Base-by-base conservation (phyloP, 1,139 yeast species). In the Protomyces gravidus region DNA sequence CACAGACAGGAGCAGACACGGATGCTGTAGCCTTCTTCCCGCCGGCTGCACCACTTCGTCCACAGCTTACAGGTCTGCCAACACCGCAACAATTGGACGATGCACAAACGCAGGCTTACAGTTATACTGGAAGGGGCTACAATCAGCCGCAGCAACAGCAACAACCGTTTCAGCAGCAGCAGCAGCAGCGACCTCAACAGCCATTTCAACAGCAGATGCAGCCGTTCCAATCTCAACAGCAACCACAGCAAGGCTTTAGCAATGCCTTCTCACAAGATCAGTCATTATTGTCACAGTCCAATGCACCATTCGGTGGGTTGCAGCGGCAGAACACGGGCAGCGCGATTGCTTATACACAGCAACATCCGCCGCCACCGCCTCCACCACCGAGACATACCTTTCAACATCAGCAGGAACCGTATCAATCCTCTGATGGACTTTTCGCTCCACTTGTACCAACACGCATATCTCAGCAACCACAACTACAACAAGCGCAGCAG, bases 31-130 rank as follows among this genome's bases (percentile, higher is more conserved):
- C 21, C 51, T 36, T 21, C 27, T 19, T 69, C 70, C 21, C 48
- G 25, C 55, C 30, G 11, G 45, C 50, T 19, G 67, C 23, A 39
- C 49, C 70, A 1, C 59, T 69, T 9, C 55, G 69, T 39, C 68
- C 67, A 51, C 55, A 61, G 21, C 50, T 70, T 0, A 68, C 70
- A 55, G 67, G 33, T 63, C 68, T 26, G 46, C 65, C 32, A 23
- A 62, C 21, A 23, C 63, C 56, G 27, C 71, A 69, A 59, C 68
- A 40, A 45, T 59, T 40, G 50, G 60, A 23, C 59, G 59, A 26
- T 39, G 56, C 28, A 62, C 61, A 33, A 61, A 33, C 33, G 57
- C 55, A 50, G 57, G 63, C 25, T 11, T 27, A 27, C 40, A 55
- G 40, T 4, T 50, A 17, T 25, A 36, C 53, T 3, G 58, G 27